These are phyloP conservation scores for Umbelopsis isabellina DNA, from an alignment of 192 early-diverging fungal species.

Conservation along the genomic window DNA sequence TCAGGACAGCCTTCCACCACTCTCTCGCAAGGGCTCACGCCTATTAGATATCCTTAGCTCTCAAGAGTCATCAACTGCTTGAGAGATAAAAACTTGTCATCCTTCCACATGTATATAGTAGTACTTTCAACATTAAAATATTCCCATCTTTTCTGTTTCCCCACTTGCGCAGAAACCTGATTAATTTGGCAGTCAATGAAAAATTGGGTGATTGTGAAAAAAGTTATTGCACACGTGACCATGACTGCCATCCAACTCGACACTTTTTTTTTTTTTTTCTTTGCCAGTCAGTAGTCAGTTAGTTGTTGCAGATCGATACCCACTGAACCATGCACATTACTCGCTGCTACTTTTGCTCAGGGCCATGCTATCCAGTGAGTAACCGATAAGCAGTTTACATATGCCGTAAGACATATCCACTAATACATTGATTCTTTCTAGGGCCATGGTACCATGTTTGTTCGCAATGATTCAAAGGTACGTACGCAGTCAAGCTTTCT, in stretches of 20 bases:
- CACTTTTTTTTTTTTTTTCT: slow-evolving; percentile 22
- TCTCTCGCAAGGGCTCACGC: slow-evolving; percentile 8
- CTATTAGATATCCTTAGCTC: slow-evolving; percentile 11
- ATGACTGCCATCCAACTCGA: background rate
- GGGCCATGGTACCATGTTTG: slow-evolving; percentile 99
- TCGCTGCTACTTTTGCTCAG: slow-evolving; percentile 99
- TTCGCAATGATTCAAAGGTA: slow-evolving; percentile 96
- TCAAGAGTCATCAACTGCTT: background rate
- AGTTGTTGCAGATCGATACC: slow-evolving; percentile 27
- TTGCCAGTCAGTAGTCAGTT: background rate
- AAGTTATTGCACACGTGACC: background rate
- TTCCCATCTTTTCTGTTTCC: background rate
- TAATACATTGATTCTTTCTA: background rate
- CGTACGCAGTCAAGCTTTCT: background rate
- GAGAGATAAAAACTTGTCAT: background rate
- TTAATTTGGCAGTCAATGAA: no score
- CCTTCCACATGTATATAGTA: background rate
- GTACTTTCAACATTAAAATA: background rate
- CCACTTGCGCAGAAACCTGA: background rate
- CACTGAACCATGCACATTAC: slow-evolving; percentile 82
- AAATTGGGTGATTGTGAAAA: background rate
- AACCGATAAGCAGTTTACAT: no score
- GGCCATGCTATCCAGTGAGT: slow-evolving; percentile 82
- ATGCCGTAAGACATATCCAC: background rate
- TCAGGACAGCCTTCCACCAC: background rate